phyloP scores from a whole-genome alignment of 345 rosid genomes.

The Hibiscus mutabilis region DNA sequence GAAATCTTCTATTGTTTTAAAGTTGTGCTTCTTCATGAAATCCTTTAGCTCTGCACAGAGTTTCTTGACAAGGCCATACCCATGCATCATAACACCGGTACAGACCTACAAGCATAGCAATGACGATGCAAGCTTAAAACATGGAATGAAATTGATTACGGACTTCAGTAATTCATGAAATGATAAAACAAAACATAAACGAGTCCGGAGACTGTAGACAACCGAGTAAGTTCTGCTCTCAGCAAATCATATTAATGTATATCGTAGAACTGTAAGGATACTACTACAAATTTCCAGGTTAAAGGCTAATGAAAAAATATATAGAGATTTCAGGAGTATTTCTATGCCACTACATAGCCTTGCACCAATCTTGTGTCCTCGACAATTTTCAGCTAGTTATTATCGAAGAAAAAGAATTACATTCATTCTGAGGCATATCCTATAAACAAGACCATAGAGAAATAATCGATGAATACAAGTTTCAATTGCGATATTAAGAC shows the following conservation, averaged over 20 bases:
- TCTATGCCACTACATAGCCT: background rate
- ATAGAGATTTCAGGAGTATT: no score
- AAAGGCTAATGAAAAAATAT: background rate
- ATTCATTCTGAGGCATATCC: background rate
- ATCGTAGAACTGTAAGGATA: background rate
- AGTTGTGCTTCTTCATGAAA: conserved; percentile 84
- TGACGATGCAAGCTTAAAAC: background rate
- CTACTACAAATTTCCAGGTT: background rate
- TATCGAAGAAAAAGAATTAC: background rate
- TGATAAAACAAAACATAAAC: background rate
- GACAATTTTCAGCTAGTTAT: background rate
- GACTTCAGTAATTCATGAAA: background rate
- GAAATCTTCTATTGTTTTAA: conserved; percentile 77
- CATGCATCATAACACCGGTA: conserved; percentile 98
- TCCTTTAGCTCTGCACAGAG: conserved; percentile 71
- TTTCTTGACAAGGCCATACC: conserved; percentile 84
- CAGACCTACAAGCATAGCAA: conserved; percentile 51
- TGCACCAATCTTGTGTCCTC: background rate
- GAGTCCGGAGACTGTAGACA: background rate
- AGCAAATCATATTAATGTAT: background rate
- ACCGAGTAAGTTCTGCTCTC: background rate
- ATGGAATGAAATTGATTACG: background rate
- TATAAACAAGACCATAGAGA: background rate
- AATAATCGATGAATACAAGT: no score
- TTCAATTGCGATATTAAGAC: no score